Percentiles rank a stretch among this genome's conserved stretches.
phyloP scores from a whole-genome alignment of 129 eudicot genomes.

The Arctium lappa region DNA sequence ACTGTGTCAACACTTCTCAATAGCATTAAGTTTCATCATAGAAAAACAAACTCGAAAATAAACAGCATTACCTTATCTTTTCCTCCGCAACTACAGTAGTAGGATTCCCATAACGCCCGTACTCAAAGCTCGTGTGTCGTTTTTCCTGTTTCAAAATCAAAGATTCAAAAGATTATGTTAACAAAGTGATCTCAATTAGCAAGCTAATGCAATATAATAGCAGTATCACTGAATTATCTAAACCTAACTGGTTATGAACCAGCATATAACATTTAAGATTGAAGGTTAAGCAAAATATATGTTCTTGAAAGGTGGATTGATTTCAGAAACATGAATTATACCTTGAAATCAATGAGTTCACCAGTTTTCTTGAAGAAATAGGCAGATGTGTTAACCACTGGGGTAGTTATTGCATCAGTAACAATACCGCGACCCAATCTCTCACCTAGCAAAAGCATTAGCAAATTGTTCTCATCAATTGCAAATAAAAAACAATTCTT shows the following conservation, averaged over 20 bases:
- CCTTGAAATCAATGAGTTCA: slow-evolving; percentile 91
- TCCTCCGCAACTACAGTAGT: slow-evolving; percentile 71
- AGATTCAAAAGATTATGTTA: neutral
- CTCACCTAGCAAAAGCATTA: slow-evolving; percentile 55
- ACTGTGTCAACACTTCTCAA: neutral
- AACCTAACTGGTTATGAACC: neutral
- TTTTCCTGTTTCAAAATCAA: slow-evolving; percentile 54
- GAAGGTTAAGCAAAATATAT: neutral
- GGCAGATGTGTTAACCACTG: slow-evolving; percentile 86
- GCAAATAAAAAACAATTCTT: neutral
- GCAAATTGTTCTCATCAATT: neutral
- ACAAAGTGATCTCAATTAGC: neutral
- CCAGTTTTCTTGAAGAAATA: slow-evolving; percentile 80
- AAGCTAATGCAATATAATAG: neutral
- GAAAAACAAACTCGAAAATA: neutral
- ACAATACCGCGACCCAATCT: slow-evolving; percentile 79
- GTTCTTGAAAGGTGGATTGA: neutral
- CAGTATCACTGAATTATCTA: neutral
- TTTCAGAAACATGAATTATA: slow-evolving; percentile 17
- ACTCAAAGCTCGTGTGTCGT: slow-evolving; percentile 67
- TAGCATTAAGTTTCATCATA: neutral
- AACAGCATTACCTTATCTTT: slow-evolving; percentile 62
- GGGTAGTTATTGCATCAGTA: slow-evolving; percentile 92
- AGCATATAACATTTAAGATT: neutral
- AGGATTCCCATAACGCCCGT: slow-evolving; percentile 90